Evolutionary conservation across 2,329 filamentous ascomycete genomes (phyloP).

Genomic region (Pseudogymnoascus sp.): DNA sequence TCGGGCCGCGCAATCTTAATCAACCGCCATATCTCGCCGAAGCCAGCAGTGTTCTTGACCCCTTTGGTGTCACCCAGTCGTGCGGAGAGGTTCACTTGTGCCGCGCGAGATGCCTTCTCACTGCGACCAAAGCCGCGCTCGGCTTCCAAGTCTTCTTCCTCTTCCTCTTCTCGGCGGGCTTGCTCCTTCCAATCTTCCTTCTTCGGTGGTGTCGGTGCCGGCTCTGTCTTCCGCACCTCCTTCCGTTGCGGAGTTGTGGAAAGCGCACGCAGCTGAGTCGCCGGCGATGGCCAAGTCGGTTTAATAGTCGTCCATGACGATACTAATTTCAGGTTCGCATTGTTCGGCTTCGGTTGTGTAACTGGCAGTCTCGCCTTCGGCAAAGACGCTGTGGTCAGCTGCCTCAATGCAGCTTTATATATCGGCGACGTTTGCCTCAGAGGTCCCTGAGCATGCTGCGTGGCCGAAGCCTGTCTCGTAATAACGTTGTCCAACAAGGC

Average conservation of each 20-base stretch:
- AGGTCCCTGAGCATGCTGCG: not conserved
- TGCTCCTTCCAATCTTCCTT: conserved; percentile 30
- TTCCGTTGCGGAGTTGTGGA: conserved; percentile 17
- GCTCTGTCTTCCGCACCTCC: conserved; percentile 11
- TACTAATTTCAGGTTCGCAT: conserved; percentile 7
- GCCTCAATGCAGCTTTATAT: conserved; percentile 8
- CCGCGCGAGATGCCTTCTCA: conserved; percentile 77
- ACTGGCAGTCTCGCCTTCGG: conserved; percentile 3
- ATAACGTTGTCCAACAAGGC: conserved; percentile 8
- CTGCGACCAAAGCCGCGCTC: conserved; percentile 60
- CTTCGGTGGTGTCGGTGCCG: conserved; percentile 18
- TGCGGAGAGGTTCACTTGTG: conserved; percentile 82
- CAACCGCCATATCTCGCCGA: conserved; percentile 74
- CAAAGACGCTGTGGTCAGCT: not conserved
- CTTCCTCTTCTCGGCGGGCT: conserved; percentile 34
- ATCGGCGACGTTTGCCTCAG: conserved; percentile 3
- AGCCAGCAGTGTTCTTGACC: conserved; percentile 47
- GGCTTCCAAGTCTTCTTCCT: conserved; percentile 39
- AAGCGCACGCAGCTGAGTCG: conserved; percentile 25
- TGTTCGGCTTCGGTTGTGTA: not conserved
- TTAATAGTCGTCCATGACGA: conserved; percentile 16
- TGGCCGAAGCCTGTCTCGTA: not conserved
- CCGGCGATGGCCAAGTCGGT: conserved; percentile 23
- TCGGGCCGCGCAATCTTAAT: conserved; percentile 87
- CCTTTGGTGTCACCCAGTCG: conserved; percentile 70